Evolutionary conservation across 129 eudicot species (phyloP), one percentile per base, ranked within the genome.

Genomic region (Silybum marianum): DNA sequence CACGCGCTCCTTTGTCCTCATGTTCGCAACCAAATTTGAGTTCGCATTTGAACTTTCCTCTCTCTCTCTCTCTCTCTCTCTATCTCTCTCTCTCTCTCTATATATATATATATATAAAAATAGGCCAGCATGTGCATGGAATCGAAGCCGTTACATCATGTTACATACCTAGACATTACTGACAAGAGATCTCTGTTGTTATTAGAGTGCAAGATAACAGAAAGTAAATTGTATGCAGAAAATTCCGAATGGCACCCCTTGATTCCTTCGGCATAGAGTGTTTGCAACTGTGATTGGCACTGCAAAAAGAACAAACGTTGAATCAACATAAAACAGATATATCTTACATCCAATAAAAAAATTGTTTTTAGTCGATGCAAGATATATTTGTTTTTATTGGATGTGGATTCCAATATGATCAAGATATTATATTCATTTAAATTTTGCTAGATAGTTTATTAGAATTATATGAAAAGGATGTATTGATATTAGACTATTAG

Each of bases 261-360:
- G 73, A 92, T 95, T 78, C 99, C 99, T 88, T 95, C 97, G 23
- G 86, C 91, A 89, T 95, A 95, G 65, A 95, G 97, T 65, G 94
- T 87, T 90, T 89, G 86, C 84, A 95, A 82, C 72, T 95, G 99
- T 77, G 99, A 95, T 79, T 90, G 97, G 86, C 97, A 95, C 99
- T 95, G 95, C 83, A 88, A 73, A 38, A 16, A 78, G 11, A 72
- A 77, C 60, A 36, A 70, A 34, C 22, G 6, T 77, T 71, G 67
- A 4, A 77, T 70, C 25, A 82, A 11, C 62, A 34, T 40, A 32
- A 32, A 4, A 32, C 36, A 32, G 6, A 32, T 32, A 32, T 32
- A 32, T 32, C 6, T 32, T 32, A 32, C 36, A 32, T 32, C 36
- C 36, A 3, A 32, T 32, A 32, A 32, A 32, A 32, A 32, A 32